Conservation (phyloP, 306 rosid species). For the Fragaria ananassa region DNA sequence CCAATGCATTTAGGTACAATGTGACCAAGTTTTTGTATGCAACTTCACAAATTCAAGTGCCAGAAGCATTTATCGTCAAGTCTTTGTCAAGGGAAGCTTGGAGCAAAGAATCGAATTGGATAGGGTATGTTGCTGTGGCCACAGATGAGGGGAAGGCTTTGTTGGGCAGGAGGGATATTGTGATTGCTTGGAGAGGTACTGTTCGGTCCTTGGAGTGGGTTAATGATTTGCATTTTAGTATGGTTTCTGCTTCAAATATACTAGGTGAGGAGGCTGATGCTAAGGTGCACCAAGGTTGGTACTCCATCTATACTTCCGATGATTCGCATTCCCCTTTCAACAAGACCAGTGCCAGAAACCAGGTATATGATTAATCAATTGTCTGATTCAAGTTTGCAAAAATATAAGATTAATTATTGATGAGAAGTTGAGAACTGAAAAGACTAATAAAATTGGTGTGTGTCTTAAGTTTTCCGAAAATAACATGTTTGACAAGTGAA, state of each 20-base stretch:
- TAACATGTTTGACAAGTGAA: too few species aligned
- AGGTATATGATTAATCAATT: constrained; percentile 27
- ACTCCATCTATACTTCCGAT: constrained; percentile 59
- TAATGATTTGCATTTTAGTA: constrained; percentile 40
- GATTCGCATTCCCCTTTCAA: constrained; percentile 45
- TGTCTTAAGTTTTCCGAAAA: too few species aligned
- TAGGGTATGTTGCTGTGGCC: constrained; percentile 75
- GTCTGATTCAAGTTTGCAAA: too few species aligned
- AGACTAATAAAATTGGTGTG: too few species aligned
- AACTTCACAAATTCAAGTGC: constrained; percentile 51
- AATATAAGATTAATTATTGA: too few species aligned
- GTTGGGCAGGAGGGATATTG: constrained; percentile 84
- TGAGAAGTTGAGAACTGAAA: too few species aligned
- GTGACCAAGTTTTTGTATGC: constrained; percentile 69
- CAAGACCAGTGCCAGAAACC: constrained; percentile 53
- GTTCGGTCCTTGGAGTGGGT: constrained; percentile 66
- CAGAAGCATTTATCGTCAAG: constrained; percentile 67
- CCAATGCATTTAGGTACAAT: constrained; percentile 42
- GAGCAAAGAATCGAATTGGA: constrained; percentile 94
- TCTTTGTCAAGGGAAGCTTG: constrained; percentile 77
- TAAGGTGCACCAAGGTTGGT: constrained; percentile 65
- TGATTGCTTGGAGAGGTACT: constrained; percentile 88
- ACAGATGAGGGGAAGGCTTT: constrained; percentile 63
- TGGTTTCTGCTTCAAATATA: constrained; percentile 42
- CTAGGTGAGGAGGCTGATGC: constrained; percentile 35